Conservation (phyloP, 495 filamentous ascomycete genomes). For the Penicillium lagena region DNA sequence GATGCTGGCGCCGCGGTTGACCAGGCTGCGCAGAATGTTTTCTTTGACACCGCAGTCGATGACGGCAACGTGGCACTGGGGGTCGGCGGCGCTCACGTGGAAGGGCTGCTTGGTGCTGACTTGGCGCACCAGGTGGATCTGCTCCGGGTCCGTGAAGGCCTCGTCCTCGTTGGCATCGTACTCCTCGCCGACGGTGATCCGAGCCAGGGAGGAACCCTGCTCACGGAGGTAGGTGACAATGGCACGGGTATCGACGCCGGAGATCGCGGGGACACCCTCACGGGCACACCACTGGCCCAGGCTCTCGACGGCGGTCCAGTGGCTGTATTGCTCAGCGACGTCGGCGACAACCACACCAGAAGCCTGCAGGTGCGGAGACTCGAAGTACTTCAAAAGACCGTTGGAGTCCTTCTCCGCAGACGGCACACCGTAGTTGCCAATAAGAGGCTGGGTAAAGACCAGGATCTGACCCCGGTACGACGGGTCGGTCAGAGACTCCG, state of each 20-base stretch:
- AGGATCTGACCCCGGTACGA: conserved; percentile 98
- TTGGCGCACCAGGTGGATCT: conserved; percentile 90
- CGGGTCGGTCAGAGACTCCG: conserved; percentile 96
- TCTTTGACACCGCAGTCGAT: conserved; percentile 99
- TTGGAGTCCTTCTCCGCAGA: conserved; percentile 67
- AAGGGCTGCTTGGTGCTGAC: conserved; percentile 98
- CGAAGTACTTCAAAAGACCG: conserved; percentile 85
- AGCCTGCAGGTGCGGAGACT: conserved; percentile 94
- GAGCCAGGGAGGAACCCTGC: conserved; percentile 89
- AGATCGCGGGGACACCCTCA: conserved; percentile 93
- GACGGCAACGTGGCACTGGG: conserved; percentile 84
- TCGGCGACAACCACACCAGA: conserved; percentile 94
- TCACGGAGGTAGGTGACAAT: conserved; percentile 95
- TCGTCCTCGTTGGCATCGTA: conserved; percentile 99
- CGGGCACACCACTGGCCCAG: conserved; percentile 90
- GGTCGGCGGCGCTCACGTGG: conserved; percentile 73
- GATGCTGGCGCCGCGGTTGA: conserved; percentile 77
- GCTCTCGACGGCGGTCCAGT: conserved; percentile 97
- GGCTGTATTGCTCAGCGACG: conserved; percentile 86
- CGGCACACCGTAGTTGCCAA: conserved; percentile 97
- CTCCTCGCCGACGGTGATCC: conserved; percentile 94
- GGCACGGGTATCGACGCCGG: conserved; percentile 91
- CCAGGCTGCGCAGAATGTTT: conserved; percentile 93
- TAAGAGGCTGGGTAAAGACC: conserved; percentile 97
- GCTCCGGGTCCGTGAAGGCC: conserved; percentile 87